Evolutionary conservation across 2,329 filamentous ascomycete species (phyloP).

Genomic region (Exophiala viscosa): DNA sequence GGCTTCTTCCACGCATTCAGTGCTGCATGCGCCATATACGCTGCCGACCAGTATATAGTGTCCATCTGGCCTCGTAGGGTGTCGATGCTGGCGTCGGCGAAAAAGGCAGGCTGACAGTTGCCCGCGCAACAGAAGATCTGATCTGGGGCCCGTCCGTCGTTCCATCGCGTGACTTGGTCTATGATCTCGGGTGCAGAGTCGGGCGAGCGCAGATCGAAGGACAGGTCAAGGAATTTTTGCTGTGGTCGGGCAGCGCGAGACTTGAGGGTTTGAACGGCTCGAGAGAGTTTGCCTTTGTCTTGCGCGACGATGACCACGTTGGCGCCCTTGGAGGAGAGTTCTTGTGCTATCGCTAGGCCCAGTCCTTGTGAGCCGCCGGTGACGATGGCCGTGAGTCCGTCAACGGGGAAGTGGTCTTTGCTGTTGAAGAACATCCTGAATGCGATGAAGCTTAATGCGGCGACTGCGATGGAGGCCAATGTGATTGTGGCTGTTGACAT

Average conservation of each 20-base stretch:
- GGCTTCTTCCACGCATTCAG: conserved; percentile 68
- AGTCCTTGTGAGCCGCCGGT: conserved; percentile 93
- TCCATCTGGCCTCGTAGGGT: conserved; percentile 78
- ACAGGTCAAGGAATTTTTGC: conserved; percentile 80
- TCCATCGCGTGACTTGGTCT: conserved; percentile 72
- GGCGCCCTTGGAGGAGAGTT: conserved; percentile 78
- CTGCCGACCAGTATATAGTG: conserved; percentile 82
- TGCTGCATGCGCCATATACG: conserved; percentile 79
- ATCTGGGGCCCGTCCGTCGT: conserved; percentile 68
- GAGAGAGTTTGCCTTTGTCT: conserved; percentile 68
- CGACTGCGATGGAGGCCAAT: conserved; percentile 26
- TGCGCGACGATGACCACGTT: conserved; percentile 83
- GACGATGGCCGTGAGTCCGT: conserved; percentile 81
- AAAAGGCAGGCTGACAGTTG: conserved; percentile 68
- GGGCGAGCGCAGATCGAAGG: conserved; percentile 71
- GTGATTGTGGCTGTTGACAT: neutral
- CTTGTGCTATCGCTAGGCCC: conserved; percentile 70
- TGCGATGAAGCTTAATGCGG: conserved; percentile 22
- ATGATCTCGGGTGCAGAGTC: conserved; percentile 69
- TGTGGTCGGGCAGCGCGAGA: conserved; percentile 57
- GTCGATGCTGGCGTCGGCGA: conserved; percentile 67
- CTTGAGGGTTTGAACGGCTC: conserved; percentile 62
- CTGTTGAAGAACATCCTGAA: conserved; percentile 35
- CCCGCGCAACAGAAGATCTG: conserved; percentile 91
- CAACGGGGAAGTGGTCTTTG: conserved; percentile 76